Evolutionary conservation across 768 basidiomycete genomes (phyloP), one percentile per base, ranked within the genome.

Genomic region (Tylopilus plumbeoviolaceoides): DNA sequence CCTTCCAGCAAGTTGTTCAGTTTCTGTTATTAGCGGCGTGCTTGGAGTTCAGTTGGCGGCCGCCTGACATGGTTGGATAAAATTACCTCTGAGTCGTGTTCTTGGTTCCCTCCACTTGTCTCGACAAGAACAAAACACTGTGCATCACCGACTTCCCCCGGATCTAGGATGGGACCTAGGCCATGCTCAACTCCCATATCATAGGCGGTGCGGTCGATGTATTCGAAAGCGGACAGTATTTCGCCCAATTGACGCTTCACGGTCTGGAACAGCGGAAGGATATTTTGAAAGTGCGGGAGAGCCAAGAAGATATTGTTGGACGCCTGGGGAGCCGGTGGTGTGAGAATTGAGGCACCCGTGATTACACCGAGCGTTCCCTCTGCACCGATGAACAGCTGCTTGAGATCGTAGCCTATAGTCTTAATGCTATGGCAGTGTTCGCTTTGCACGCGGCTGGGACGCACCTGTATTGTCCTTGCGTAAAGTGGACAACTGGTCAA

Each of bases 211-310:
- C 89, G 79, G 67, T 99, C 95, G 46, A 95, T 91, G 70, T 89
- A 98, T 71, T 99, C 95, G 70, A 98, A 98, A 0, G 97, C 95
- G 8, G 92, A 95, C 27, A 99, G 81, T 56, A 98, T 95, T 73
- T 99, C 95, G 11, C 93, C 93, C 7, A 98, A 73, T 56, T 90
- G 83, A 9, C 76, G 75, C 62, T 92, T 93, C 47, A 89, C 87
- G 58, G 78, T 82, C 66, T 84, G 82, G 72, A 85, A 98, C 20
- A 98, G 78, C 2, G 88, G 88, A 39, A 91, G 83, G 11, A 99
- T 87, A 57, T 89, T 90, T 48, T 87, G 82, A 68, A 92, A 98
- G 25, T 81, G 83, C 7, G 92, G 87, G 3, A 97, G 78, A 5
- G 92, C 91, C 44, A 99, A 80, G 57, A 99, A 87, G 58, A 95